Percentiles rank a stretch among this genome's conserved stretches.
These are phyloP conservation scores for Syzygium oleosum DNA, from an alignment of 345 rosid genomes.

Conservation along the genomic window DNA sequence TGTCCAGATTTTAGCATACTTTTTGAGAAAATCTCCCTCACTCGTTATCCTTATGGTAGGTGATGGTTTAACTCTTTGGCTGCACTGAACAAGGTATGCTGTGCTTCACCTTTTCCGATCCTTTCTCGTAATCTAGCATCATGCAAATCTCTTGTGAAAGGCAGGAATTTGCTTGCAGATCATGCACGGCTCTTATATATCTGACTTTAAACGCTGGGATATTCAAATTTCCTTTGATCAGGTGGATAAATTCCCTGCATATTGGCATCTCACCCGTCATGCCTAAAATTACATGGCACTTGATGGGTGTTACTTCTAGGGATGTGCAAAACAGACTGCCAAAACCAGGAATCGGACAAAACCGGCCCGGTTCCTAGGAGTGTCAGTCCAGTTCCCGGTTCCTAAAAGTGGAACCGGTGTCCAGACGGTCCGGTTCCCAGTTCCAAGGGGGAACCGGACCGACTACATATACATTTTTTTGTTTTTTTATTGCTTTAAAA, in stretches of 20 bases:
- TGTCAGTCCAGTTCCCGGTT: too few relatives aligned
- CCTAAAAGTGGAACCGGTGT: too few relatives aligned
- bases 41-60: neutral
- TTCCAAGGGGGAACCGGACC: too few relatives aligned
- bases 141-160: neutral
- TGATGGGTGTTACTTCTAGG: neutral
- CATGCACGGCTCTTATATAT: neutral
- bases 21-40: neutral
- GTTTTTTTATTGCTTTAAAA: too few relatives aligned
- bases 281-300: neutral
- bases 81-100: neutral
- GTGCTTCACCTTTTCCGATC: neutral
- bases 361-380: too few relatives aligned
- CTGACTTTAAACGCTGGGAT: neutral
- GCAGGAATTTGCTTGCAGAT: neutral
- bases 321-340: too few relatives aligned
- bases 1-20: neutral
- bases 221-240: neutral
- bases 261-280: neutral
- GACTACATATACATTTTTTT: too few relatives aligned
- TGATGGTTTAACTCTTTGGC: neutral
- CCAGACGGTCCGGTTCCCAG: too few relatives aligned
- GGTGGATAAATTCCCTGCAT: neutral
- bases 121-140: neutral
- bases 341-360: too few relatives aligned